Evolutionary conservation across 192 early-diverging fungal species (phyloP).

Genomic region (Ambispora gerdemannii): DNA sequence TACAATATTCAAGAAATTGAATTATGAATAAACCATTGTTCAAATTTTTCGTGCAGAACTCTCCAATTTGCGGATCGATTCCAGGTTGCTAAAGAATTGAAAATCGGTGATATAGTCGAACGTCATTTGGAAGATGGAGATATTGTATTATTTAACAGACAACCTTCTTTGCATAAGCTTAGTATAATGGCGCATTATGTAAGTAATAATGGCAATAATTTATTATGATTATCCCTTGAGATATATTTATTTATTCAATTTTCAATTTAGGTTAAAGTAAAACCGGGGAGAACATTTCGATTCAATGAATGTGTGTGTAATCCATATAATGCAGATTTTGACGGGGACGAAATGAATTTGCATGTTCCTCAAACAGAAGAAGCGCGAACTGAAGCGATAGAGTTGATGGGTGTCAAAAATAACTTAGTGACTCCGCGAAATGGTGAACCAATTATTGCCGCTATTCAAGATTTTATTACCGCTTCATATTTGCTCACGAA

Average conservation of each 20-base stretch:
- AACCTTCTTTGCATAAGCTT: slow-evolving; percentile 96
- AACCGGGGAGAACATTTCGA: slow-evolving; percentile 96
- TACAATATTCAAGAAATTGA: no score
- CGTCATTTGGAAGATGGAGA: slow-evolving; percentile 93
- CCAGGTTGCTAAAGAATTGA: slow-evolving; percentile 66
- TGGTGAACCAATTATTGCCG: slow-evolving; percentile 97
- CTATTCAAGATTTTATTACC: slow-evolving; percentile 99
- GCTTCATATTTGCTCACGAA: slow-evolving; percentile 89
- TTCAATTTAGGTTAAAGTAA: slow-evolving; percentile 62
- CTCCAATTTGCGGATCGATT: slow-evolving; percentile 75
- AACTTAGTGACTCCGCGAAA: slow-evolving; percentile 98
- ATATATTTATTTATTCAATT: background rate
- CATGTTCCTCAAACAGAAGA: slow-evolving; percentile 99
- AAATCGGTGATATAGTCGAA: slow-evolving; percentile 90
- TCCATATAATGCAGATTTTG: slow-evolving; percentile 99
- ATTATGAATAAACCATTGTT: no score
- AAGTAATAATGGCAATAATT: slow-evolving; percentile 14
- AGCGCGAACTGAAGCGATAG: slow-evolving; percentile 91
- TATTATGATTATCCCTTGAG: background rate
- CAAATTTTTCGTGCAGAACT: slow-evolving; percentile 42
- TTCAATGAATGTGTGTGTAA: slow-evolving; percentile 99
- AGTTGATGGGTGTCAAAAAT: slow-evolving; percentile 94
- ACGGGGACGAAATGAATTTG: slow-evolving; percentile 99
- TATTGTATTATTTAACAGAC: slow-evolving; percentile 97
- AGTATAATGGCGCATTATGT: slow-evolving; percentile 97